Conservation (phyloP, 1,284 basidiomycete genomes). For the Jaminaea rosea region DNA sequence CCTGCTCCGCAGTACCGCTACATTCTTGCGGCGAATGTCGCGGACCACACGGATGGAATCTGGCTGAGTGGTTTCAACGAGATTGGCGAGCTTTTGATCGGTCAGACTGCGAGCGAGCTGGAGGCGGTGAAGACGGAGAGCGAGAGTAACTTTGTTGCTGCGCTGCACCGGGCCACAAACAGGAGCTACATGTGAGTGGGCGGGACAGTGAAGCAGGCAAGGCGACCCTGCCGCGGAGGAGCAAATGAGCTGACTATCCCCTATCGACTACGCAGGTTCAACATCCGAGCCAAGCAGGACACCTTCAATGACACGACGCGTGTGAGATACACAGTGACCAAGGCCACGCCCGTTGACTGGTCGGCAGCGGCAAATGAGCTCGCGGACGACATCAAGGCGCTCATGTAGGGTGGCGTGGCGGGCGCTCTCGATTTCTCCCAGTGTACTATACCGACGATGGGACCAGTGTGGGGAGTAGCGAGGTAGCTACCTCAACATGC, state of each 20-base stretch:
- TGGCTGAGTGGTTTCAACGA: slow-evolving; percentile 98
- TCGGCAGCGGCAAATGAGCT: slow-evolving; percentile 37
- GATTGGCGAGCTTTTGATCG: slow-evolving; percentile 63
- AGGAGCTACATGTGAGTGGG: slow-evolving; percentile 67
- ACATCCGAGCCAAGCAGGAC: slow-evolving; percentile 66
- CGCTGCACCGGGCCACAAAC: slow-evolving; percentile 62
- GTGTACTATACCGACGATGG: background rate
- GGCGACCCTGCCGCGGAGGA: too few relatives aligned
- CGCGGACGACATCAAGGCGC: slow-evolving; percentile 27
- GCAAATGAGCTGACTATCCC: too few relatives aligned
- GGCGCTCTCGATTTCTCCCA: background rate
- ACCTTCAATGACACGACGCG: slow-evolving; percentile 39
- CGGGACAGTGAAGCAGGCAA: too few relatives aligned
- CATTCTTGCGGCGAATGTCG: slow-evolving; percentile 75
- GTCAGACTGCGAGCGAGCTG: slow-evolving; percentile 71
- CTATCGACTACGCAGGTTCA: too few relatives aligned
- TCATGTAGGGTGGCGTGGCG: background rate
- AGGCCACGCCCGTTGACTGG: slow-evolving; percentile 29
- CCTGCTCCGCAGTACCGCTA: slow-evolving; percentile 77
- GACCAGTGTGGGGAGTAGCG: background rate
- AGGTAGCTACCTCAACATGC: too few relatives aligned
- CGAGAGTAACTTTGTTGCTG: slow-evolving; percentile 58
- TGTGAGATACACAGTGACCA: slow-evolving; percentile 39
- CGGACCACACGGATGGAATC: slow-evolving; percentile 76
- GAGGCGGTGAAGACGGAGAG: slow-evolving; percentile 63